Conservation (phyloP, 73 alveolate species). For the Stentor coeruleus region DNA sequence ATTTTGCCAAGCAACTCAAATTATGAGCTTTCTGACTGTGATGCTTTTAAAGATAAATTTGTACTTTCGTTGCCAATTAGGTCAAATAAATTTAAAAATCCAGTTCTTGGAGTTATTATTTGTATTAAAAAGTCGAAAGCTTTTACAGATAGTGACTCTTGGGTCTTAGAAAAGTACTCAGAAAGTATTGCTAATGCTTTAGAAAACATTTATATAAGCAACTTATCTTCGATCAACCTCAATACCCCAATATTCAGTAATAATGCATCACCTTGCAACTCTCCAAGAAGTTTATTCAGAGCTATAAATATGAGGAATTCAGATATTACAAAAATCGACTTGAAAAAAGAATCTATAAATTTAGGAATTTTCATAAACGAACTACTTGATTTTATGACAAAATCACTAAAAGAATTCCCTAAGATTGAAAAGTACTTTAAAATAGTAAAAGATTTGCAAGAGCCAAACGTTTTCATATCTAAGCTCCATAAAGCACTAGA, state of each 20-base stretch:
- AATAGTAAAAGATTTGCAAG: neutral
- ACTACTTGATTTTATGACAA: neutral
- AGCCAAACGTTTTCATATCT: too few species aligned
- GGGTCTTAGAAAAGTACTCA: too few species aligned
- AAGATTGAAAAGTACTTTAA: too few species aligned
- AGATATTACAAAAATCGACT: neutral
- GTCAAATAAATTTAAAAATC: neutral
- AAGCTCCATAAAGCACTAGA: too few species aligned
- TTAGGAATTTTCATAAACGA: too few species aligned
- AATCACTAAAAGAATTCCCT: too few species aligned
- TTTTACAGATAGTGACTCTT: neutral
- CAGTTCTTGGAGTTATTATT: conserved; percentile 20
- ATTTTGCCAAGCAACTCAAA: neutral
- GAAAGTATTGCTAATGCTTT: too few species aligned
- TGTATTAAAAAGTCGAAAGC: neutral
- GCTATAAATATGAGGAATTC: neutral
- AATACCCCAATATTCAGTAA: too few species aligned
- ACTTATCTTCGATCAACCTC: too few species aligned
- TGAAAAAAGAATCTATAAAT: too few species aligned
- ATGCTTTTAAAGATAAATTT: neutral
- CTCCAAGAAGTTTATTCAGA: neutral
- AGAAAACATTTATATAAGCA: too few species aligned
- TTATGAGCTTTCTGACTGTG: neutral
- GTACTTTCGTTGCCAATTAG: neutral
- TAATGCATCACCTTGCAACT: too few species aligned